Base-by-base conservation (phyloP, 768 basidiomycete species). In the Mycena belliarum region DNA sequence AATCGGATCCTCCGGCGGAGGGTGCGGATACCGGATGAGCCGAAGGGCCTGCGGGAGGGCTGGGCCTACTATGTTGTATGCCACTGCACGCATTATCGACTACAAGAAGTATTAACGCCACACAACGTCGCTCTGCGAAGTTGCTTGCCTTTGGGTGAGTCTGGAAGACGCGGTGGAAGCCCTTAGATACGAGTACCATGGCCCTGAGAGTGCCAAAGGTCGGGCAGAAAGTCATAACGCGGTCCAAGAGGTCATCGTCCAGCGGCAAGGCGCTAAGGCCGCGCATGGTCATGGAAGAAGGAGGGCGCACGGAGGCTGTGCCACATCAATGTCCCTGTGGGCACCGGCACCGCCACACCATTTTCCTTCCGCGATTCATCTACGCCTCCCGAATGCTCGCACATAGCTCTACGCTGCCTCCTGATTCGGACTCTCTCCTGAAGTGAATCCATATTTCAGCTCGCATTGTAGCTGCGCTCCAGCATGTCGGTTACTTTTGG, bases 11-110 rank as follows among this genome's bases (percentile, higher is more conserved):
- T 35, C 33, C 3, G 33, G 33, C 18, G 3, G 18, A n/a, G 6
- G 6, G 3, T 50, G 24, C 10, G 58, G 43, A 44, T 56, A 63
- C 16, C 64, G 53, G n/a, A 63, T 26, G 6, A 70, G 37, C 0
- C 62, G 54, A 32, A 72, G 37, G 1, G 69, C 68, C 43, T 68
- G 63, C 37, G 71, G 68, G 37, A 70, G 54, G 6, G 63, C 65
- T 11, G 66, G 62, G 2, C 71, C 70, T 6, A 66, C 63, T 8
- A 66, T 42, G 35, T 69, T 70, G 41, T 64, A 69, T 5, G 69
- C 65, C 20, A 72, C 66, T 6, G 64, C 63, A 9, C 65, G 63
- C 1, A 66, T 49, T 20, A 69, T 60, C 38, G 65, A 66, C 42
- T 55, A 14, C 15, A 1, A 45, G n/a, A 18, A 16, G 21, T 18